Evolutionary conservation across 2,329 filamentous ascomycete genomes (phyloP), one percentile per base, ranked within the genome.

Genomic region (Sporothrix variecibatus): DNA sequence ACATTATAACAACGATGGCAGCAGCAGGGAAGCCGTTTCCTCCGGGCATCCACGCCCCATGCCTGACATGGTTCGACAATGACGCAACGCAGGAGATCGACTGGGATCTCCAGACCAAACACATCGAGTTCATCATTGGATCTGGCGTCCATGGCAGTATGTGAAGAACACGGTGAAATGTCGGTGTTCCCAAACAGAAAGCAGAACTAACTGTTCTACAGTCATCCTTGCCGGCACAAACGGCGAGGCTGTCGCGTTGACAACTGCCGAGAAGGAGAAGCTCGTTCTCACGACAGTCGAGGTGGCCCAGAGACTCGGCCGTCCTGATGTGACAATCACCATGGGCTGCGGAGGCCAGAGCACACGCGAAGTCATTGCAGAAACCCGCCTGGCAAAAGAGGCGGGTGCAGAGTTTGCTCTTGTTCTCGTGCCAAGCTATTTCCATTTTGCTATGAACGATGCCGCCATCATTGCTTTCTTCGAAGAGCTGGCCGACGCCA

Each of bases 201-300:
- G 9, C 8, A 34, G 23, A 56, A 11, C 51, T 56, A 12, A 9
- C 51, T 15, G 12, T 15, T 26, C 3, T 8, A 2, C 28, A 43
- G 82, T 94, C 74, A 90, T 92, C 60, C 89, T 90, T 56, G 91
- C 92, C 79, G 92, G 92, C 69, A 92, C 90, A 77, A 94, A 93
- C 78, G 92, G 92, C 77, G 92, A 94, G 82, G 90, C 92, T 8
- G 91, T 93, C 3, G 91, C 93, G 75, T 84, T 94, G 4, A 89
- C 88, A 58, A 85, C 87, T 74, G 85, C 87, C 20, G 92, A 94
- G 81, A 89, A 92, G 78, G 85, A 86, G 70, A 83, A 86, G 67
- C 86, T 94, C 75, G 90, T 91, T 1, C 90, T 91, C 68, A 85
- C 87, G 76, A 87, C 88, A 46, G 87, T 91, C 53, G 86, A 88